These are phyloP conservation scores for Trichoderma harzianum DNA, from an alignment of 2,329 filamentous ascomycete species.

Conservation along the genomic window DNA sequence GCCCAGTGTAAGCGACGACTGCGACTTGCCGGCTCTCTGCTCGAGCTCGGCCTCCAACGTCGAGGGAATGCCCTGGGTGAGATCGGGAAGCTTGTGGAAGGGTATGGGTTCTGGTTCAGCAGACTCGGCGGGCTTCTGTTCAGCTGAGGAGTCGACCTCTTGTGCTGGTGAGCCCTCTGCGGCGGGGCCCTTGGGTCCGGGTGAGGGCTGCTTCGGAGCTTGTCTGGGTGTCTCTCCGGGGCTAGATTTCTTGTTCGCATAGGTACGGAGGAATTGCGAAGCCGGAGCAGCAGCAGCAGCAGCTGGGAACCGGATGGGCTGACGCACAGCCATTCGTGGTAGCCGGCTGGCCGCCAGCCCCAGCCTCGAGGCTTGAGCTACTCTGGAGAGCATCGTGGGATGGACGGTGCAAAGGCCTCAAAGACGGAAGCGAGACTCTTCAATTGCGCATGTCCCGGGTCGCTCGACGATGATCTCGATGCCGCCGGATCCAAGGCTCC, in stretches of 20 bases:
- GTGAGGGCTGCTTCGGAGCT: slow-evolving; percentile 4
- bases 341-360: slow-evolving; percentile 31
- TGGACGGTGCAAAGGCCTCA: background rate
- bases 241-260: slow-evolving; percentile 26
- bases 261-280: slow-evolving; percentile 32
- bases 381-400: slow-evolving; percentile 39
- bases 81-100: slow-evolving; percentile 73
- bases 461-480: background rate
- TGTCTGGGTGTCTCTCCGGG: slow-evolving; percentile 18
- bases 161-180: slow-evolving; percentile 1
- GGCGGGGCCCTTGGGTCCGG: slow-evolving; percentile 11
- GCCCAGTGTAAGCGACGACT: slow-evolving; percentile 34
- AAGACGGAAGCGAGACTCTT: background rate
- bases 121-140: slow-evolving; percentile 27
- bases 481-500: background rate
- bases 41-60: slow-evolving; percentile 76
- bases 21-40: slow-evolving; percentile 36
- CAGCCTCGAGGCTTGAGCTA: slow-evolving; percentile 34
- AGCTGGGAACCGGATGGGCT: slow-evolving; percentile 26
- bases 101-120: slow-evolving; percentile 44
- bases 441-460: slow-evolving; percentile 15
- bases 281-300: slow-evolving; percentile 18
- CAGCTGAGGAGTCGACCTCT: slow-evolving; percentile 21
- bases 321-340: slow-evolving; percentile 27
- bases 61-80: slow-evolving; percentile 92